A percentile compares a stretch with the other conserved stretches of the same genome.
These are phyloP conservation scores for Aureobasidium sp. DNA, from an alignment of 2,329 filamentous ascomycete genomes.

Conservation along the genomic window DNA sequence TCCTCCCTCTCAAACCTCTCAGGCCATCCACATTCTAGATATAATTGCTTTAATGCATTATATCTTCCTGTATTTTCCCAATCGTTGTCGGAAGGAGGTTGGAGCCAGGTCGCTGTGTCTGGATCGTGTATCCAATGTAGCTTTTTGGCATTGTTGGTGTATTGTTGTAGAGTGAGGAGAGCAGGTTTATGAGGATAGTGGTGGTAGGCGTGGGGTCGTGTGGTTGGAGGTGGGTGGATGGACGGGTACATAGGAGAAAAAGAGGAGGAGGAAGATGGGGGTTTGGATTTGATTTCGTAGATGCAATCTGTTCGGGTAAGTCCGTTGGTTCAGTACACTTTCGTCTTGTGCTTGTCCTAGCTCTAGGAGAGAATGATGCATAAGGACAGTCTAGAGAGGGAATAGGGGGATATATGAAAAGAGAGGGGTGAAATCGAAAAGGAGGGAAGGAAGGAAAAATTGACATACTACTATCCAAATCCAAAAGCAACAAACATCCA, in stretches of 20 bases:
- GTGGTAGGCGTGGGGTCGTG: not conserved
- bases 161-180: not conserved
- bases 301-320: not conserved
- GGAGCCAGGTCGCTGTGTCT: not conserved
- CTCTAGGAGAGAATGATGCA: too few relatives aligned
- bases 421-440: not conserved
- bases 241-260: too few relatives aligned
- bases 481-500: not conserved
- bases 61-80: not conserved
- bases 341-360: too few relatives aligned
- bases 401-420: too few relatives aligned
- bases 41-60: not conserved
- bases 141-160: not conserved
- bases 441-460: not conserved
- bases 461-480: not conserved
- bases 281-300: not conserved
- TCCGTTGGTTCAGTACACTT: too few relatives aligned
- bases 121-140: not conserved
- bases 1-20: not conserved
- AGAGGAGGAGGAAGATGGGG: not conserved
- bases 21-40: not conserved
- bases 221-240: not conserved
- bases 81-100: not conserved
- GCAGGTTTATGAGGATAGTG: not conserved
- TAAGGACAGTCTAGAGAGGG: too few relatives aligned